phyloP scores from a whole-genome alignment of 805 yeast species.

The Hanseniaspora occidentalis region DNA sequence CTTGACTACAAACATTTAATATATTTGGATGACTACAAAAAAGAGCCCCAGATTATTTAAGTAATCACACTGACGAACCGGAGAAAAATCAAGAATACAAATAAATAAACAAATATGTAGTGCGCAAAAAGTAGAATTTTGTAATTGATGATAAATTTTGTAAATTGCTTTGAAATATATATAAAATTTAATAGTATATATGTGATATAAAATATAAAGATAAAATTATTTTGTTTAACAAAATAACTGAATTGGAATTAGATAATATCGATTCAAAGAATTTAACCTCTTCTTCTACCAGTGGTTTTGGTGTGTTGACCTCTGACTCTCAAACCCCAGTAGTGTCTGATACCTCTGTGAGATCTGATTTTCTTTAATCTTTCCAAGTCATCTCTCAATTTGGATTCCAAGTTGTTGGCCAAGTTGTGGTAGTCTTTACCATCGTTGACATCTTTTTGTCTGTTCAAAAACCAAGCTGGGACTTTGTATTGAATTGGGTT shows the following conservation, averaged over 20 bases:
- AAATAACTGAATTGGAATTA: too few relatives aligned
- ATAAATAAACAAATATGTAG: too few relatives aligned
- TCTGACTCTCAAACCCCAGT: slow-evolving; percentile 99
- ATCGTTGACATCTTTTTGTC: slow-evolving; percentile 96
- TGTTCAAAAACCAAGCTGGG: slow-evolving; percentile 99
- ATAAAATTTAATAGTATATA: not conserved
- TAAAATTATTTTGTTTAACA: not conserved
- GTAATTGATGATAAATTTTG: too few relatives aligned
- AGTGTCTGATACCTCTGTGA: slow-evolving; percentile 99
- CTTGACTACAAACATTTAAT: too few relatives aligned
- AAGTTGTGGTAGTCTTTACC: slow-evolving; percentile 99
- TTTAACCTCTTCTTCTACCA: slow-evolving; percentile 68
- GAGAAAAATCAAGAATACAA: too few relatives aligned
- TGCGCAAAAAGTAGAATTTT: too few relatives aligned
- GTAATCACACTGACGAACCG: too few relatives aligned
- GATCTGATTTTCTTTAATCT: slow-evolving; percentile 99
- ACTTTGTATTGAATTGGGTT: slow-evolving; percentile 99
- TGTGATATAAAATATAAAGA: too few relatives aligned
- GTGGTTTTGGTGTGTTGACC: slow-evolving; percentile 99
- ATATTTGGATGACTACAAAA: too few relatives aligned
- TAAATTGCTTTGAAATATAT: too few relatives aligned
- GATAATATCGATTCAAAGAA: slow-evolving; percentile 1
- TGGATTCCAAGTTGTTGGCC: slow-evolving; percentile 98
- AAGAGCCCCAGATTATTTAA: too few relatives aligned
- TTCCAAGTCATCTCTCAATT: slow-evolving; percentile 99